Evolutionary conservation across 805 yeast genomes (phyloP).

Genomic region (Kregervanrija pseudodelftensis): DNA sequence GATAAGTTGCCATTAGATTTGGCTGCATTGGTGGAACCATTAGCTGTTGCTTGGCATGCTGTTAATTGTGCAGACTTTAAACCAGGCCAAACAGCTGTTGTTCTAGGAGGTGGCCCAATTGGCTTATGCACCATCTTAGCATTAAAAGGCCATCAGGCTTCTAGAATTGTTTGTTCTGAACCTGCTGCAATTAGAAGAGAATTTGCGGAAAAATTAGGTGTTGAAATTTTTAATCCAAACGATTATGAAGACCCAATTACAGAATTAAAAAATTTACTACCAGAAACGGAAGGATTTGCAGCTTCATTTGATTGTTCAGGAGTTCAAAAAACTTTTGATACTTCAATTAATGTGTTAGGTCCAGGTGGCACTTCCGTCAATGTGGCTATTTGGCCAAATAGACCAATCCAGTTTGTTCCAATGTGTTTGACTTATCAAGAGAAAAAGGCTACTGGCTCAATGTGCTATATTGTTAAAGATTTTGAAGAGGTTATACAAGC

Average conservation of each 20-base stretch:
- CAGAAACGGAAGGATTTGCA: constrained; percentile 39
- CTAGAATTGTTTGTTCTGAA: constrained; percentile 50
- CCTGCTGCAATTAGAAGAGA: constrained; percentile 58
- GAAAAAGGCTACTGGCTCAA: constrained; percentile 50
- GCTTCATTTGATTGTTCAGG: constrained; percentile 51
- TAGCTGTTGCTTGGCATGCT: constrained; percentile 57
- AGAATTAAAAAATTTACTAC: constrained; percentile 31
- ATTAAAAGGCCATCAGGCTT: constrained; percentile 40
- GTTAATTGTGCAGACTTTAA: constrained; percentile 38
- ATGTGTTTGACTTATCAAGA: constrained; percentile 52
- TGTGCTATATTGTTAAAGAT: constrained; percentile 52
- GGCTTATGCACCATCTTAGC: constrained; percentile 54
- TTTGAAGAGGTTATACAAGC: constrained; percentile 51
- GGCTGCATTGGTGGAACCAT: constrained; percentile 50
- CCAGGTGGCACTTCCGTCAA: constrained; percentile 55
- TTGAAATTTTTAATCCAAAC: constrained; percentile 43
- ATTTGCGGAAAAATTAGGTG: constrained; percentile 45
- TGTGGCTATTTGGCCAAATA: constrained; percentile 58
- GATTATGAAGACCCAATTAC: constrained; percentile 31
- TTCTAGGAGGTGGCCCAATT: constrained; percentile 58
- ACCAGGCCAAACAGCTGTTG: constrained; percentile 39
- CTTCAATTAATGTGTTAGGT: constrained; percentile 42
- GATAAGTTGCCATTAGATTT: constrained; percentile 26
- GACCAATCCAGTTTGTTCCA: constrained; percentile 42
- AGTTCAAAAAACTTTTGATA: constrained; percentile 42